Percentiles rank a stretch among this genome's conserved stretches.
phyloP scores from a whole-genome alignment of 345 rosid species.

The Salix koriyanagi region DNA sequence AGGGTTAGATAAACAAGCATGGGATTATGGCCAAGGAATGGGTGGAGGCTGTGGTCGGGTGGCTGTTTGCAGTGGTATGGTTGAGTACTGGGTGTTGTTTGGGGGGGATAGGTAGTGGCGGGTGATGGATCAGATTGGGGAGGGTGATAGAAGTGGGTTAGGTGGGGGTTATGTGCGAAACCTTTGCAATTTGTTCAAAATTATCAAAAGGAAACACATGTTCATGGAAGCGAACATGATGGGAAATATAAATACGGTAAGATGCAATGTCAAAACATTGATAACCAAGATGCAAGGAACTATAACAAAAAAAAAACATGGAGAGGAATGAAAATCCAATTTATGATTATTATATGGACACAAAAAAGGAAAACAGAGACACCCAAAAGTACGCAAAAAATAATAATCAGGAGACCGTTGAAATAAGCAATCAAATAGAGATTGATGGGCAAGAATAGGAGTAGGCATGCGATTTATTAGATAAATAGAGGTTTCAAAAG shows the following conservation, averaged over 20 bases:
- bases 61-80: accelerated
- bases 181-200: not conserved
- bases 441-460: not conserved
- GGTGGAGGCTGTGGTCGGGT: too few relatives aligned
- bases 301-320: too few relatives aligned
- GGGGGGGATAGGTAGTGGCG: too few relatives aligned
- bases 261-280: not conserved
- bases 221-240: not conserved
- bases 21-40: too few relatives aligned
- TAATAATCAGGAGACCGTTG: not conserved
- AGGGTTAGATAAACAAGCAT: too few relatives aligned
- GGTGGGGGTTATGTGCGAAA: not conserved
- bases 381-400: not conserved
- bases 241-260: too few relatives aligned
- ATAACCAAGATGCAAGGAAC: not conserved
- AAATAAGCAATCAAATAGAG: not conserved
- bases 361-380: too few relatives aligned
- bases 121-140: too few relatives aligned
- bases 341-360: too few relatives aligned
- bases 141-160: too few relatives aligned
- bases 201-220: too few relatives aligned
- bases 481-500: not conserved
- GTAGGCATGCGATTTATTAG: not conserved
- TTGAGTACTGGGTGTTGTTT: too few relatives aligned
- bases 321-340: not conserved